Conservation (phyloP, 768 basidiomycete genomes). For the Tulasnella sp. region DNA sequence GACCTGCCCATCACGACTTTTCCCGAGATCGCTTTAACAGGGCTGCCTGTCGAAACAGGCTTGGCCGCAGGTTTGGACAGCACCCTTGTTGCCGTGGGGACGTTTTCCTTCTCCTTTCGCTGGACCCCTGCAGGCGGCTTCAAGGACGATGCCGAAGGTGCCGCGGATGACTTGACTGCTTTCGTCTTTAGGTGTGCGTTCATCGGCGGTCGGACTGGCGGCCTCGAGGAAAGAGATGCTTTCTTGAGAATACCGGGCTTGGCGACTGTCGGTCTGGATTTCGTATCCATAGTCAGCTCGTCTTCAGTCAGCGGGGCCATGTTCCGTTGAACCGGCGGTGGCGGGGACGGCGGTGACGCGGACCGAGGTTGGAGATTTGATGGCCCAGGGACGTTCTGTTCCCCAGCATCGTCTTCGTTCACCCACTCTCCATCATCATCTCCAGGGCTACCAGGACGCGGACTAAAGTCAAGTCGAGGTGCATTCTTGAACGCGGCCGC, state of each 20-base stretch:
- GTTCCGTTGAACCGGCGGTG: not conserved
- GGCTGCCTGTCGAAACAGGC: not conserved
- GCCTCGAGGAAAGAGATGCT: not conserved
- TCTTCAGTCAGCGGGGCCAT: not conserved
- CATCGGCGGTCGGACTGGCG: not conserved
- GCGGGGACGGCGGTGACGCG: not conserved
- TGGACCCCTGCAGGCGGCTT: not conserved
- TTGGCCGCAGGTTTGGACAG: not conserved
- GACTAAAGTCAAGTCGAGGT: conserved; percentile 2
- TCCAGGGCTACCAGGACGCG: not conserved
- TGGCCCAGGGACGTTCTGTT: not conserved
- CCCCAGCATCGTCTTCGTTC: not conserved
- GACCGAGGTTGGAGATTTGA: not conserved
- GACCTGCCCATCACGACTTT: conserved; percentile 25
- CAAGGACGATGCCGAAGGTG: not conserved
- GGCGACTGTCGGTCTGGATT: not conserved
- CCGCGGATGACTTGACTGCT: not conserved
- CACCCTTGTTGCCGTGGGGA: not conserved
- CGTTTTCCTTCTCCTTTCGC: conserved; percentile 30
- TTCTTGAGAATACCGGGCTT: not conserved
- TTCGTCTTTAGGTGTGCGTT: not conserved
- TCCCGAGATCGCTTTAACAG: not conserved
- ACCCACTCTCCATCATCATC: conserved; percentile 18
- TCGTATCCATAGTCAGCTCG: conserved; percentile 4
- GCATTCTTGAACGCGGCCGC: not conserved